phyloP scores from a whole-genome alignment of 1,139 yeast species.

The Taiozyma sp. region DNA sequence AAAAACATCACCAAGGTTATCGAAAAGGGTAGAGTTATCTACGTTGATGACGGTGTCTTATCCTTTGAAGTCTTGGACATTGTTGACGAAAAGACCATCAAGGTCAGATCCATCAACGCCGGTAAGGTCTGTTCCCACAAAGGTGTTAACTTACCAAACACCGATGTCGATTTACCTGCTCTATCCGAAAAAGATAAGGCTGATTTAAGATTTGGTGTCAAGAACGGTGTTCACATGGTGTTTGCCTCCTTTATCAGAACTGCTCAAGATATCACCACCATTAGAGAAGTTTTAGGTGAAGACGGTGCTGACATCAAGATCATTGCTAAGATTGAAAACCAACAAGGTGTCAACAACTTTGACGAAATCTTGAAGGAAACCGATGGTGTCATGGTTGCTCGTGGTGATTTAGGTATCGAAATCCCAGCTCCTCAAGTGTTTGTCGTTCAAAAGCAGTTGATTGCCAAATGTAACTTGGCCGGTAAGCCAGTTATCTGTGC shows the following conservation, averaged over 20 bases:
- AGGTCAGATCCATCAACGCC: slow-evolving; percentile 85
- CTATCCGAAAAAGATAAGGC: slow-evolving; percentile 92
- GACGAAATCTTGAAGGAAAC: slow-evolving; percentile 92
- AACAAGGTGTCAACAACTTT: slow-evolving; percentile 99
- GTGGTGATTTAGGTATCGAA: slow-evolving; percentile 99
- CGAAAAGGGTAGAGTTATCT: slow-evolving; percentile 80
- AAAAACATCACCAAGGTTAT: slow-evolving; percentile 94
- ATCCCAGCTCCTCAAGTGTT: slow-evolving; percentile 99
- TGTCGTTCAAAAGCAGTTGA: slow-evolving; percentile 97
- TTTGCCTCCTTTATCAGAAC: slow-evolving; percentile 98
- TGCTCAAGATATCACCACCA: slow-evolving; percentile 83
- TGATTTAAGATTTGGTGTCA: slow-evolving; percentile 92
- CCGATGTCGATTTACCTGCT: slow-evolving; percentile 98
- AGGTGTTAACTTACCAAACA: slow-evolving; percentile 99
- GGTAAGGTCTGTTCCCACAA: slow-evolving; percentile 96
- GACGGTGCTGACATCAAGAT: slow-evolving; percentile 95
- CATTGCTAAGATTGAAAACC: slow-evolving; percentile 96
- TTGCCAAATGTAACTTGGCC: slow-evolving; percentile 98
- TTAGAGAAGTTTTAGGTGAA: slow-evolving; percentile 93
- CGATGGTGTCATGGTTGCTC: slow-evolving; percentile 99
- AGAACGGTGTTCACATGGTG: slow-evolving; percentile 95
- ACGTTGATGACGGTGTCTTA: slow-evolving; percentile 95
- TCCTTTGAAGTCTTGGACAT: slow-evolving; percentile 89
- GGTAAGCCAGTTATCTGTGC: slow-evolving; percentile 99
- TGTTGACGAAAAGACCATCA: slow-evolving; percentile 72